Percentiles rank a stretch among this genome's conserved stretches.
These are phyloP conservation scores for Collybia sp. DNA, from an alignment of 768 basidiomycete species.

Conservation along the genomic window DNA sequence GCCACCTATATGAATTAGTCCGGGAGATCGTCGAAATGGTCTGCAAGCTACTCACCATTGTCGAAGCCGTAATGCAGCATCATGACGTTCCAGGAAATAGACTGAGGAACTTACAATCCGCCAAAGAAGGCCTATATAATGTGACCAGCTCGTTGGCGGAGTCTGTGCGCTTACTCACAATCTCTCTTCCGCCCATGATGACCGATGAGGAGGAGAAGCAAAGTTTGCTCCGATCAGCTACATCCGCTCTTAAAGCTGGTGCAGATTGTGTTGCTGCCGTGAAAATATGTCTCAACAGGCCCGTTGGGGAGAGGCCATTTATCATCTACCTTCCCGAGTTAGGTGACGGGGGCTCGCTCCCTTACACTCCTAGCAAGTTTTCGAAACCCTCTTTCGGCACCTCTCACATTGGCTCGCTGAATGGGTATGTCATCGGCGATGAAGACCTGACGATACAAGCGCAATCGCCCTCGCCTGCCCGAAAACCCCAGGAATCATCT, in stretches of 20 bases:
- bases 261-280: constrained; percentile 86
- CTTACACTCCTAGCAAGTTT: constrained; percentile 46
- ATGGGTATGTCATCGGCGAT: constrained; percentile 36
- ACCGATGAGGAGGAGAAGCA: constrained; percentile 84
- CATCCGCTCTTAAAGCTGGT: constrained; percentile 80
- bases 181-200: constrained; percentile 37
- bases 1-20: constrained; percentile 92
- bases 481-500: constrained; percentile 33
- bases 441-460: constrained; percentile 63
- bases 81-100: constrained; percentile 64
- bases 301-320: constrained; percentile 57
- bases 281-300: constrained; percentile 71
- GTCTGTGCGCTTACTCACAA: constrained; percentile 74
- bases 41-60: constrained; percentile 84
- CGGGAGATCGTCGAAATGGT: constrained; percentile 92
- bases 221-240: constrained; percentile 77
- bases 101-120: constrained; percentile 56
- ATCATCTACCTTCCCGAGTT: constrained; percentile 56
- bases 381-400: constrained; percentile 31
- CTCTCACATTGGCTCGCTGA: constrained; percentile 30
- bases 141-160: constrained; percentile 86
- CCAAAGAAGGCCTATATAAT: constrained; percentile 80
- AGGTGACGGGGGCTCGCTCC: constrained; percentile 36
- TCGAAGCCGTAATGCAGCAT: constrained; percentile 82
- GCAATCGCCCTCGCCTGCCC: constrained; percentile 28